Base-by-base conservation (phyloP, 1,284 basidiomycete species). In the Papiliotrema laurentii region DNA sequence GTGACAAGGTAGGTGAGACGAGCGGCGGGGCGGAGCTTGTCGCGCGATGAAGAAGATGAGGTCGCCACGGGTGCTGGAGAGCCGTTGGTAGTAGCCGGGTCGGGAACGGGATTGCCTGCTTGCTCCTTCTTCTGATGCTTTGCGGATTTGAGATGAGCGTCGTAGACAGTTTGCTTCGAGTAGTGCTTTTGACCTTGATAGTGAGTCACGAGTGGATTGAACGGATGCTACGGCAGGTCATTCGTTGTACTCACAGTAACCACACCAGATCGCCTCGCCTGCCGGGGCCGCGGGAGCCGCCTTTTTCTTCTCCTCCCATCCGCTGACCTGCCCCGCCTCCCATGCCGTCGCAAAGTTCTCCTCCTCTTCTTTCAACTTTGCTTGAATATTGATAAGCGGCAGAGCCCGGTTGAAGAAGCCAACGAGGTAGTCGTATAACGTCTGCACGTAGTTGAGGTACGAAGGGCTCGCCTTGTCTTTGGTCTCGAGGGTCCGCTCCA, bases 81-180 rank as follows among this genome's bases (percentile, higher is more conserved):
- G 10, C 59, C 51, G 28, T 60, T 53, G 19, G 59, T 54, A 2
- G 68, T 47, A 2, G 63, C 51, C 4, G 60, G 49, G 43, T 71
- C 47, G 5, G 55, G 50, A 4, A 57, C 61, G 7, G 56, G 45
- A 25, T 55, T 79, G 18, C 81, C 79, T 27, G 66, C 69, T 39
- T 51, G 50, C 25, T 60, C 86, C 86, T 45, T 85, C 82, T 97
- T 98, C 67, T 89, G 77, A 70, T 98, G 96, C 71, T 92, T 97
- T 73, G 90, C 92, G 26, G 91, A 94, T 9, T 83, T 89, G 42
- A 98, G 76, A 69, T 98, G 96, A 4, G 91, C 93, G 63, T 97
- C 90, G 72, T 93, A 98, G 4, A 98, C 96, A 0, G 94, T 97
- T 72, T 97, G 89, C 72, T 97, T 99, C 13, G 93, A 83, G 72